These are phyloP conservation scores for Biscutella auriculata DNA, from an alignment of 441 rosid species.

Conservation along the genomic window DNA sequence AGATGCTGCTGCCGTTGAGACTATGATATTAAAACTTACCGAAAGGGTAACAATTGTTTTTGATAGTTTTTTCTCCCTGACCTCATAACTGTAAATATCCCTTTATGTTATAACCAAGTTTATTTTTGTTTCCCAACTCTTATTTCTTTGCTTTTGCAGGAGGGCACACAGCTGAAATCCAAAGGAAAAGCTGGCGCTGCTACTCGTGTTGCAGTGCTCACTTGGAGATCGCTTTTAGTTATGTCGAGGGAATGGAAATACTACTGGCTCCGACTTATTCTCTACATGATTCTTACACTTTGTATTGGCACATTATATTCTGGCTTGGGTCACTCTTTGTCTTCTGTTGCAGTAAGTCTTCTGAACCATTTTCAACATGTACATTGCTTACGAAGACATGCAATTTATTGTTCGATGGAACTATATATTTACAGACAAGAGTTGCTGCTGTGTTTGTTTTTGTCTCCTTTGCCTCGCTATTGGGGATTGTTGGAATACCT, in stretches of 20 bases:
- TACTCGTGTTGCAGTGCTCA: conserved; percentile 78
- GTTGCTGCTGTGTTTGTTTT: conserved; percentile 80
- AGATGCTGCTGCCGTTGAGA: conserved; percentile 86
- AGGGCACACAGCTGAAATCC: conserved; percentile 80
- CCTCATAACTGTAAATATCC: background rate
- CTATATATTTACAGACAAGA: conserved; percentile 57
- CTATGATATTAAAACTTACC: conserved; percentile 64
- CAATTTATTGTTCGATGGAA: background rate
- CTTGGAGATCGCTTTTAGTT: conserved; percentile 89
- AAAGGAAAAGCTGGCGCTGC: conserved; percentile 76
- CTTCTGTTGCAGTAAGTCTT: conserved; percentile 80
- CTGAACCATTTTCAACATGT: background rate
- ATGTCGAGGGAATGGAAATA: conserved; percentile 99
- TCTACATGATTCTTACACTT: conserved; percentile 69
- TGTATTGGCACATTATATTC: conserved; percentile 80
- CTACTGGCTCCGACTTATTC: conserved; percentile 92
- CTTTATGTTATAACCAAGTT: background rate
- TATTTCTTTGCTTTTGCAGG: conserved; percentile 36
- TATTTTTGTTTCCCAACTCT: background rate
- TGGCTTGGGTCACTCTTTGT: conserved; percentile 85
- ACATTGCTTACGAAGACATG: background rate
- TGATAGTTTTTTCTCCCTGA: background rate
- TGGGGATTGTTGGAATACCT: conserved; percentile 73
- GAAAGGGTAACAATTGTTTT: conserved; percentile 46
- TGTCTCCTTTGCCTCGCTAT: conserved; percentile 79